phyloP scores from a whole-genome alignment of 2,329 filamentous ascomycete species.

The Aureobasidium sp. region DNA sequence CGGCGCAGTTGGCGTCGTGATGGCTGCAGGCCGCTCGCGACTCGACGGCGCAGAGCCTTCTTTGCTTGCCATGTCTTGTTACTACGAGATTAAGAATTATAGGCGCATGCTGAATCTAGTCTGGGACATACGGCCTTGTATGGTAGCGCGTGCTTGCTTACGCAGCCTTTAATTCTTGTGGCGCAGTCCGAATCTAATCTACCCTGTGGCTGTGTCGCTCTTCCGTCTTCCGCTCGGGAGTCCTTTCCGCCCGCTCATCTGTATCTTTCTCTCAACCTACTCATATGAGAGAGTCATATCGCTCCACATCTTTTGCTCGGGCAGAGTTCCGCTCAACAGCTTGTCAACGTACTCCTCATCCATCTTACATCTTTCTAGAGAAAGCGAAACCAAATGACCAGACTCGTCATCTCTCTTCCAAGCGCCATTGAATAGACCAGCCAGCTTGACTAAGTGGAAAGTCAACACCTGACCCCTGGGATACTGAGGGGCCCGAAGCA shows the following conservation, averaged over 20 bases:
- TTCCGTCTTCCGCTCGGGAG: neutral
- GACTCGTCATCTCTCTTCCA: neutral
- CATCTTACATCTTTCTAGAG: neutral
- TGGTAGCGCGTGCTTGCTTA: conserved; percentile 6
- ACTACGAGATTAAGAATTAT: neutral
- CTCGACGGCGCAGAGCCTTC: conserved; percentile 1
- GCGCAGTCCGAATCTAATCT: neutral
- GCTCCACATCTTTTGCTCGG: neutral
- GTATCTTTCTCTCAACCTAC: neutral
- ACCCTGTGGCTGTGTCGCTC: neutral
- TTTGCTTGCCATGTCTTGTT: conserved; percentile 5
- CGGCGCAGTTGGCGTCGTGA: neutral
- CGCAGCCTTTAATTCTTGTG: conserved; percentile 4
- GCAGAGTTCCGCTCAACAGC: neutral
- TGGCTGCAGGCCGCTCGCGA: neutral
- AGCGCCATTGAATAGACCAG: neutral
- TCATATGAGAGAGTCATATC: neutral
- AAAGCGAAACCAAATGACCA: neutral
- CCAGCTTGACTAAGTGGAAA: neutral
- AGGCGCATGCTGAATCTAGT: neutral
- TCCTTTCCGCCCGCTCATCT: neutral
- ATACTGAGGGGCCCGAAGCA: neutral
- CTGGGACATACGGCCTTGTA: neutral
- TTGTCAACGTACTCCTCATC: neutral
- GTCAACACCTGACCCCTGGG: neutral